Evolutionary conservation across 805 yeast species (phyloP), one percentile per base, ranked within the genome.

Genomic region (Suhomyces sp.): DNA sequence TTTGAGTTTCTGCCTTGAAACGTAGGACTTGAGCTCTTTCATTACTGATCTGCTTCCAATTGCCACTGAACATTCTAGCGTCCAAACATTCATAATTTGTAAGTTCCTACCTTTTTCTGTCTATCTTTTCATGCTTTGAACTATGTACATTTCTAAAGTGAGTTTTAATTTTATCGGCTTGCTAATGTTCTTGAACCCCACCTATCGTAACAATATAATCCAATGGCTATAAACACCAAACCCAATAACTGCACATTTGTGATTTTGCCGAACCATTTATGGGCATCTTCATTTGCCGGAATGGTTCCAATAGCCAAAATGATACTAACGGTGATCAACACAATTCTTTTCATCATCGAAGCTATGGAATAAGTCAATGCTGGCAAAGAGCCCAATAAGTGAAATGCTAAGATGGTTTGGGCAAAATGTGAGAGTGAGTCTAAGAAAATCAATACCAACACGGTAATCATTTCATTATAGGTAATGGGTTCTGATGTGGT

Each of bases 311-410:
- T 37, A 1, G 56, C 58, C 25, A 83, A 39, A 65, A 62, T 29
- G 5, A 90, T 84, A 48, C 95, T 85, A 1, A 82, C 81, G 2
- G 83, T 72, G 27, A 88, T 88, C 19, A 88, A 77, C 1, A 86
- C 83, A n/a, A 88, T 83, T 50, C 95, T 77, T 62, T 88, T 88
- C 77, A 88, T 75, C 76, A 88, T 74, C 27, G 86, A 79, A 3
- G 96, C 95, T 38, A 88, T 81, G 2, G 95, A 83, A 60, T 87
- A 88, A 3, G 93, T 77, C 9, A 88, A 80, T 0, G 96, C 86
- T 2, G 95, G 84, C 5, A 88, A 72, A 53, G 81, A 75, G 14
- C 95, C 93, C 28, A 88, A 62, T 20, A 88, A 67, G 61, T 84
- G 87, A 58, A 85, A 86, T 11, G 95, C 88, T 25, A 88, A 68